Conservation (phyloP, 2,329 filamentous ascomycete species). For the Conoideocrella luteorostrata region DNA sequence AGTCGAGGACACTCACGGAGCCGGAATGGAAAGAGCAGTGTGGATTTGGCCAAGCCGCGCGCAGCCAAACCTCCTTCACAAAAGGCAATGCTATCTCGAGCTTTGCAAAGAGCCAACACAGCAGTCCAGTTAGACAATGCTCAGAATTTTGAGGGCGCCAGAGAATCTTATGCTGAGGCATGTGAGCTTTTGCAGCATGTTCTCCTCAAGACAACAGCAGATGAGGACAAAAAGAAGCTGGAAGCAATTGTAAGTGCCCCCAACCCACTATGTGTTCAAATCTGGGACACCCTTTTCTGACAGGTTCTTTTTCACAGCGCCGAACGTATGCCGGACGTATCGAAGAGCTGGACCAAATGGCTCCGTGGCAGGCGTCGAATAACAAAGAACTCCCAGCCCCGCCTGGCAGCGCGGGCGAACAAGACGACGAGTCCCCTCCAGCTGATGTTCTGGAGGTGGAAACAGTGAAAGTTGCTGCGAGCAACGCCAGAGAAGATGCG, state of each 20-base stretch:
- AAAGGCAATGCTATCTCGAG: constrained; percentile 95
- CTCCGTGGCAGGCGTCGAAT: constrained; percentile 45
- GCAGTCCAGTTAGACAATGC: constrained; percentile 95
- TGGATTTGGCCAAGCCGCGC: constrained; percentile 21
- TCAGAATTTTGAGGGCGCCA: constrained; percentile 85
- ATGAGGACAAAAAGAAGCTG: constrained; percentile 83
- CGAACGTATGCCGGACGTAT: constrained; percentile 88
- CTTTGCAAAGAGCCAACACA: constrained; percentile 89
- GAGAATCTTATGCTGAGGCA: constrained; percentile 85
- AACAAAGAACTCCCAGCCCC: constrained; percentile 72
- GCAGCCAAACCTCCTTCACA: constrained; percentile 57
- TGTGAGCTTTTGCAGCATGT: constrained; percentile 85
- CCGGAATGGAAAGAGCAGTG: constrained; percentile 26
- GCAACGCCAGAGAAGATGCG: constrained; percentile 29
- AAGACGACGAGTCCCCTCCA: constrained; percentile 5
- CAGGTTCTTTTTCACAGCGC: constrained; percentile 44
- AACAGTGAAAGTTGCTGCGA: constrained; percentile 17
- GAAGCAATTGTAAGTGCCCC: constrained; percentile 75
- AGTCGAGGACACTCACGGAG: constrained; percentile 24
- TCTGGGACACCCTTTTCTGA: not conserved
- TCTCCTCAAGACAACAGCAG: constrained; percentile 72
- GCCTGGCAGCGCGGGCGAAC: constrained; percentile 47
- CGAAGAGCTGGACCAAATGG: constrained; percentile 71
- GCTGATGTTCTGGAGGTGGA: constrained; percentile 1
- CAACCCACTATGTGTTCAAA: not conserved